Evolutionary conservation across 208 protist genomes (phyloP), one percentile per base, ranked within the genome.

Genomic region (Blechomonas ayalai): DNA sequence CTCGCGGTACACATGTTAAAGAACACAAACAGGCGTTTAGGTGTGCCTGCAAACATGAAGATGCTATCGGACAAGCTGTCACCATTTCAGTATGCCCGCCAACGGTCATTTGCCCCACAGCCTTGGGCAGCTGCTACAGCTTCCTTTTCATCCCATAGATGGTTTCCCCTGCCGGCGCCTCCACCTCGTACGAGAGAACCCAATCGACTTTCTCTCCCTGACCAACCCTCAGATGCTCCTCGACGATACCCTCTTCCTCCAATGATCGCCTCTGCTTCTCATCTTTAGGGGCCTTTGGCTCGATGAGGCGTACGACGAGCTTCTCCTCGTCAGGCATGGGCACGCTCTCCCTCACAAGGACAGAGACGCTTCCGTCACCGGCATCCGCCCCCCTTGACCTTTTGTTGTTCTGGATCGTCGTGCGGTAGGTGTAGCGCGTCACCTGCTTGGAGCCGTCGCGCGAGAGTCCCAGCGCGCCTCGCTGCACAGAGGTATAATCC

Each of bases 271-370:
- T 42, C 22, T 19, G 35, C 29, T 59, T 48, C 1, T 52, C 54
- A 4, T 9, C 16, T 8, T 20, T 1, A 4, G 29, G 28, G 10
- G 46, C 32, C 23, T 44, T 36, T 19, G 62, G 62, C 33, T 69
- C 47, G 33, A 69, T 20, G 16, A 69, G 55, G 2, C 40, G 46
- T 15, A 69, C 62, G 4, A 49, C 29, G 18, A 69, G 62, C 23
- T 59, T 40, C 28, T 57, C 1, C n/a, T 58, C 47, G 34, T 58
- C 40, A 16, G 62, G 64, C 31, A 54, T 69, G 12, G 62, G 62
- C 18, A 64, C 43, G 15, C 32, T 36, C 36, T 69, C 62, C 25
- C 20, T 18, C 27, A 69, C 1, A 20, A 29, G 44, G 12, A 69
- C 40, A 7, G 23, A 39, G 23, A 69, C 35, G 4, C 39, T 20